Percentiles rank a stretch among this genome's conserved stretches.
Conservation (phyloP, 495 filamentous ascomycete species). For the Penicillium subrubescens region DNA sequence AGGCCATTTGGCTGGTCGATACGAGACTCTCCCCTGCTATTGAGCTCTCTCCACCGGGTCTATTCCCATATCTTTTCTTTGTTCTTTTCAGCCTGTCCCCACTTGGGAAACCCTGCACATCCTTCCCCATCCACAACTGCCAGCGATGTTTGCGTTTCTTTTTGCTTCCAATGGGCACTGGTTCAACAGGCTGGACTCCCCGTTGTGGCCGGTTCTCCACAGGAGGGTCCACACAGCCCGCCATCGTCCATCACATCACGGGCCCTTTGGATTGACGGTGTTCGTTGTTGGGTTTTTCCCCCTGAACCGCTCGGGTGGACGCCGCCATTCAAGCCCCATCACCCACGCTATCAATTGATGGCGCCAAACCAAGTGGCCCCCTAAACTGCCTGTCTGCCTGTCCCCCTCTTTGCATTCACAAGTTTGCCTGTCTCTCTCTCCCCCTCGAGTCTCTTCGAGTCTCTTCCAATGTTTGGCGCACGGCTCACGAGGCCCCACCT, state of each 20-base stretch:
- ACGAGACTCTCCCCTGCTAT: neutral
- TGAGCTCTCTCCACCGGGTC: too few species aligned
- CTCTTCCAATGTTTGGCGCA: constrained; percentile 11
- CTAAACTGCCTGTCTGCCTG: neutral
- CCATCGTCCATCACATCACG: neutral
- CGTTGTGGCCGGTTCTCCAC: neutral
- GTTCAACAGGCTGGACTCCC: neutral
- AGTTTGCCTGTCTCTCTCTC: neutral
- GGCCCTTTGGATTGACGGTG: neutral
- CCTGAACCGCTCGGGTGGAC: constrained; percentile 24
- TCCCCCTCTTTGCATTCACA: neutral
- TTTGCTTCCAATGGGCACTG: neutral
- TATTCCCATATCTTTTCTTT: neutral
- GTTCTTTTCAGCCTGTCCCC: neutral
- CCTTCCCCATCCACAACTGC: neutral
- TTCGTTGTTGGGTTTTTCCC: constrained; percentile 6
- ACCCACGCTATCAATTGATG: constrained; percentile 33
- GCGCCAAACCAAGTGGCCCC: constrained; percentile 13
- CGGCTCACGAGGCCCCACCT: constrained; percentile 7
- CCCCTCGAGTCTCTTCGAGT: neutral
- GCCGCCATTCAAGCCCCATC: constrained; percentile 10
- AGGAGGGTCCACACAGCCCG: neutral
- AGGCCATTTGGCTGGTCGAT: neutral
- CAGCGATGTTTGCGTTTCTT: constrained; percentile 9
- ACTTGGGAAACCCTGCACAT: neutral